Evolutionary conservation across 306 rosid genomes (phyloP).

Genomic region (Vigna unguiculata): DNA sequence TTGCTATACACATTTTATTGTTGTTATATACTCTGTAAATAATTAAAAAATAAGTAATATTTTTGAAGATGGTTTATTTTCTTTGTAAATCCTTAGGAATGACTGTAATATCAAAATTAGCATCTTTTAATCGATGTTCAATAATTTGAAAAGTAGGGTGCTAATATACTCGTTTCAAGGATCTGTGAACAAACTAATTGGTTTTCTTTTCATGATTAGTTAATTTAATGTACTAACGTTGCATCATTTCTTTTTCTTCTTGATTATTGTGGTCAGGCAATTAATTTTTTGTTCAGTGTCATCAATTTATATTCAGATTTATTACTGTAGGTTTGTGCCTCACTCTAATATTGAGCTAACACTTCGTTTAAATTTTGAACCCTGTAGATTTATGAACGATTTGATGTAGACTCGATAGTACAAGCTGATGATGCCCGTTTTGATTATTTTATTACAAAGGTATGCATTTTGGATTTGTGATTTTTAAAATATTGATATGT

Average conservation of each 20-base stretch:
- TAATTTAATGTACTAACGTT: slow-evolving; percentile 20
- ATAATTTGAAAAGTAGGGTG: background rate
- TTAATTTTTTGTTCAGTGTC: slow-evolving; percentile 32
- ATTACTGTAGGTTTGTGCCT: slow-evolving; percentile 14
- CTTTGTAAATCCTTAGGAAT: slow-evolving; percentile 8
- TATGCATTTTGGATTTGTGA: slow-evolving; percentile 46
- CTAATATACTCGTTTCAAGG: background rate
- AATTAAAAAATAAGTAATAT: background rate
- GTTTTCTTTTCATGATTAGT: slow-evolving; percentile 33
- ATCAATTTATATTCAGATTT: slow-evolving; percentile 29
- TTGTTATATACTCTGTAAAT: slow-evolving; percentile 11
- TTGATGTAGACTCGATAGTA: slow-evolving; percentile 64
- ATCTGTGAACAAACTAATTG: background rate
- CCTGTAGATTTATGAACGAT: slow-evolving; percentile 76
- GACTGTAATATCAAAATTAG: slow-evolving; percentile 19
- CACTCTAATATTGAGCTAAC: slow-evolving; percentile 33
- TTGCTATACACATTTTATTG: slow-evolving; percentile 3
- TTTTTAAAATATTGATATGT: slow-evolving; percentile 9
- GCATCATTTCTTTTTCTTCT: background rate
- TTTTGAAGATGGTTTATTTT: background rate
- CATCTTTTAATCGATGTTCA: background rate
- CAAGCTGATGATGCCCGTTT: slow-evolving; percentile 87
- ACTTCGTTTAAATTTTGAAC: slow-evolving; percentile 39
- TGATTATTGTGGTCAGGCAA: background rate
- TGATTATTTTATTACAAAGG: slow-evolving; percentile 83